Evolutionary conservation across 129 eudicot species (phyloP), one percentile per base, ranked within the genome.

Genomic region (Saposhnikovia divaricata): DNA sequence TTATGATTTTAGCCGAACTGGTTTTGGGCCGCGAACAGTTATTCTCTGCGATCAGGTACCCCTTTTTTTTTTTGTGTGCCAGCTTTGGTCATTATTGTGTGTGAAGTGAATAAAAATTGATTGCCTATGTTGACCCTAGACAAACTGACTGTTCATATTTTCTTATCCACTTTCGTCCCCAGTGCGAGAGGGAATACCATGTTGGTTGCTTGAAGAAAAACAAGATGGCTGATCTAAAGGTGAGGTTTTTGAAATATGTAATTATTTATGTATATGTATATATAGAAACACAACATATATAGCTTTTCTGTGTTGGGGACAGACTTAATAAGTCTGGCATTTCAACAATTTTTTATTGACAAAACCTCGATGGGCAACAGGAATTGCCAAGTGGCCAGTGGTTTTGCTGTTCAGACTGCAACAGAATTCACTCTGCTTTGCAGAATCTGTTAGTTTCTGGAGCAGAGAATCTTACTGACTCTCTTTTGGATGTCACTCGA

Each of bases 101-200:
- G 21, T 39, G 74, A 25, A n/a, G 76, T 48, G 39, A 47, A 59
- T 74, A 19, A 45, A 31, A 34, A 25, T 46, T 21, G 78, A 46
- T 27, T 75, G 39, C 39, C 2, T 31, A 19, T 43, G 18, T 46
- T 21, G 16, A 23, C 15, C 77, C n/a, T 43, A 4, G 76, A 72
- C 3, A 18, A 27, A 43, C 37, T 38, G 19, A 83, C 34, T 66
- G 16, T 47, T 31, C 34, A 66, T 66, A 42, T 14, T 46, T 15
- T n/a, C n/a, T 74, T 83, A 47, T 46, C 28, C 71, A 16, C 61
- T 80, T 79, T 76, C 39, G 3, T 78, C 82, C 57, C 16, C 86
- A 92, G 90, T 96, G 99, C 61, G 98, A 92, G 84, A 96, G 82
- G 81, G 99, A 92, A 65, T 92, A 90, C 83, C 98, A 96, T 84